phyloP scores from a whole-genome alignment of 768 basidiomycete species.

The Jaapia argillacea region DNA sequence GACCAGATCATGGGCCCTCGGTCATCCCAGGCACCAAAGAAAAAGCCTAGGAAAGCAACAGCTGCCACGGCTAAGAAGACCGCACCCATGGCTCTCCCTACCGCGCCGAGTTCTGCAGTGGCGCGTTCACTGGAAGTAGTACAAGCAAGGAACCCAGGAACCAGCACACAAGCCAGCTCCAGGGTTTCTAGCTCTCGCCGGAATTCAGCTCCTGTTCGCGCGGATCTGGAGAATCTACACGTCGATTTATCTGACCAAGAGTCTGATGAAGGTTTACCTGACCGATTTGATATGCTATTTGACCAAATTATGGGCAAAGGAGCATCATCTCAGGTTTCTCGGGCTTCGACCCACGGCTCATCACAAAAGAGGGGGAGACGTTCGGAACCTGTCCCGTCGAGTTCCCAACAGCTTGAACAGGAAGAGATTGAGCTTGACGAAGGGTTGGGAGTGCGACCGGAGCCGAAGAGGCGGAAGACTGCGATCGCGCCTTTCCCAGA shows the following conservation, averaged over 20 bases:
- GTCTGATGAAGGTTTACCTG: not conserved
- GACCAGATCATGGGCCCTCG: not conserved
- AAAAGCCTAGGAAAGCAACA: not conserved
- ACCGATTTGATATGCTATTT: not conserved
- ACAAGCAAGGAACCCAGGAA: not conserved
- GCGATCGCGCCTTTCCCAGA: not conserved
- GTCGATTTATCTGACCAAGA: not conserved
- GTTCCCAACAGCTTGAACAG: not conserved
- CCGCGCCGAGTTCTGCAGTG: not conserved
- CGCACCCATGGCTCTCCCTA: too few relatives aligned
- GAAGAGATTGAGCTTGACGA: not conserved
- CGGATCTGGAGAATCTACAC: not conserved
- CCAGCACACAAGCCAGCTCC: not conserved
- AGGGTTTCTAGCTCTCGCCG: not conserved
- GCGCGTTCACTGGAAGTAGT: not conserved
- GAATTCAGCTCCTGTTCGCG: not conserved
- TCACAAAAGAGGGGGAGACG: not conserved
- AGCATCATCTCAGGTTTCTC: too few relatives aligned
- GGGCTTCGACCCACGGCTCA: too few relatives aligned
- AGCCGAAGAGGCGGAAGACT: not conserved
- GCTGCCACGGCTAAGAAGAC: too few relatives aligned
- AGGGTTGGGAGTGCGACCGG: not conserved
- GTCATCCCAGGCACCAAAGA: not conserved
- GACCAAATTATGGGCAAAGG: not conserved
- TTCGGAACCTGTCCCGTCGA: not conserved